Evolutionary conservation across 164 flowering plant genomes (phyloP).

Genomic region (Stephania yunnanensis): DNA sequence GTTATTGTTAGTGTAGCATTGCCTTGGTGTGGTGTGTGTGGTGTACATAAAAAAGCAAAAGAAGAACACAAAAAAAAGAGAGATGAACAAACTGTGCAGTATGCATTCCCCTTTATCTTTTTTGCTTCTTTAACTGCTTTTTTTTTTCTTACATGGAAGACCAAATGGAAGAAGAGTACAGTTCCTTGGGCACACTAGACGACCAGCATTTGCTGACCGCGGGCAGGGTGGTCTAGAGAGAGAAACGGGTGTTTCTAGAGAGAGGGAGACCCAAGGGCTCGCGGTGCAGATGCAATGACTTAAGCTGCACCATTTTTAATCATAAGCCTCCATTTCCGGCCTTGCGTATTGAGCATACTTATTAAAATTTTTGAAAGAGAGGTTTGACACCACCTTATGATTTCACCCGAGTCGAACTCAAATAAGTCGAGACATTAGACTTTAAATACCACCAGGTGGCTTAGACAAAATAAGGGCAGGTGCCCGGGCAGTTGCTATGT

Average conservation of each 20-base stretch:
- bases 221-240: conserved; percentile 16
- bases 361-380: no score
- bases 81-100: conserved; percentile 8
- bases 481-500: conserved; percentile 12
- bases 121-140: conserved; percentile 16
- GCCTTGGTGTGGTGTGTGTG: background rate
- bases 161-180: conserved; percentile 22
- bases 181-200: conserved; percentile 13
- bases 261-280: background rate
- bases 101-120: conserved; percentile 16
- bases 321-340: no score
- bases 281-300: no score
- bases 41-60: background rate
- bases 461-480: conserved; percentile 5
- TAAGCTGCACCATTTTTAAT: no score
- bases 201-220: conserved; percentile 33
- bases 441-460: no score
- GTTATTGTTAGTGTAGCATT: background rate
- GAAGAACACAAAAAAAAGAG: conserved; percentile 4
- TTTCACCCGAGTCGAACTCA: no score
- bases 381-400: no score
- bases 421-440: no score
- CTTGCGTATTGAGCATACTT: no score
- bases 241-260: background rate
- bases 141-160: conserved; percentile 18